phyloP scores from a whole-genome alignment of 2,329 filamentous ascomycete species.

The Beauveria medogensis region DNA sequence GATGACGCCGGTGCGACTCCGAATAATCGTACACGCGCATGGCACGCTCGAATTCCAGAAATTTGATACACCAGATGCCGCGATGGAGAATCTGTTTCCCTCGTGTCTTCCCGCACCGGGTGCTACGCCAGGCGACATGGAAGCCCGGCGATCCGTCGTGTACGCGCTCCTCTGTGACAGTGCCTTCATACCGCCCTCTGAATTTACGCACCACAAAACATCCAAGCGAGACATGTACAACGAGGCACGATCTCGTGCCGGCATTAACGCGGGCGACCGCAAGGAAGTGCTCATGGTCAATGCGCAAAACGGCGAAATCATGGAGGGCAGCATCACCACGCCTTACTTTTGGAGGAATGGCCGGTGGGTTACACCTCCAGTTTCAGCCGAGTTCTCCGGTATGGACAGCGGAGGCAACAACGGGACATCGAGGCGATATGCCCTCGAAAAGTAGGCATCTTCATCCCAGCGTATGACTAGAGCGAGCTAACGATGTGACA shows the following conservation, averaged over 20 bases:
- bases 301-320: conserved; percentile 50
- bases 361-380: conserved; percentile 72
- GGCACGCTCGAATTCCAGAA: conserved; percentile 39
- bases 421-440: conserved; percentile 77
- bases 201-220: conserved; percentile 83
- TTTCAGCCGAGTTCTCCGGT: conserved; percentile 33
- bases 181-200: conserved; percentile 35
- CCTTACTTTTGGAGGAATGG: conserved; percentile 69
- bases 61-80: conserved; percentile 27
- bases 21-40: conserved; percentile 43
- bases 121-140: conserved; percentile 14
- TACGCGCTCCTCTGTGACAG: conserved; percentile 40
- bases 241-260: conserved; percentile 53
- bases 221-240: conserved; percentile 67
- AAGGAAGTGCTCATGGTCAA: conserved; percentile 74
- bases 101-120: conserved; percentile 40
- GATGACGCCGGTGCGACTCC: conserved; percentile 39
- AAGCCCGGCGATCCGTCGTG: conserved; percentile 20
- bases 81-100: conserved; percentile 51
- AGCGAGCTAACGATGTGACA: conserved; percentile 18
- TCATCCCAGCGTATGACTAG: not conserved
- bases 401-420: conserved; percentile 66
- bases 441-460: conserved; percentile 53
- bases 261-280: conserved; percentile 40
- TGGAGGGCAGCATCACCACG: conserved; percentile 79